Evolutionary conservation across 148 eudicot species (phyloP).

Genomic region (Oxyria digyna): DNA sequence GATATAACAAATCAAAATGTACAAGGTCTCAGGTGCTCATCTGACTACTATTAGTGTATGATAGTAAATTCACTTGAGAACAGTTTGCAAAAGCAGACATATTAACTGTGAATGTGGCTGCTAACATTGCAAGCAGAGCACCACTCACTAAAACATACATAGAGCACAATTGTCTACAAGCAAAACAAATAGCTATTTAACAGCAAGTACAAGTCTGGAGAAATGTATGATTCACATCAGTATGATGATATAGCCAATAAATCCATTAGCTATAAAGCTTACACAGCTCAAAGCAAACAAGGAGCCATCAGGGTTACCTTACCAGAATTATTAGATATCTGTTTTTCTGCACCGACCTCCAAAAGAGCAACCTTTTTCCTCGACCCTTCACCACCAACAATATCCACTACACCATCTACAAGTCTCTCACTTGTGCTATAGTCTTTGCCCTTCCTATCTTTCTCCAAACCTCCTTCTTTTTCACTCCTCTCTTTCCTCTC

Average conservation of each 20-base stretch:
- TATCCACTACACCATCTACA: constrained; percentile 24
- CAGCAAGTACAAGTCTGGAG: background rate
- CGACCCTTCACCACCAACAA: constrained; percentile 30
- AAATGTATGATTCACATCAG: background rate
- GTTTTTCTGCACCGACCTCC: constrained; percentile 48
- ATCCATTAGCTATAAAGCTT: background rate
- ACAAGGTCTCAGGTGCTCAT: background rate
- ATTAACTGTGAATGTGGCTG: background rate
- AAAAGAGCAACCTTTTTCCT: constrained; percentile 30
- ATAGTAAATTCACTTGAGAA: background rate
- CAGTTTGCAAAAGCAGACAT: background rate
- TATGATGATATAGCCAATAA: background rate
- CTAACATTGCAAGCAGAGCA: background rate
- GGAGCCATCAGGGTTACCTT: constrained; percentile 23
- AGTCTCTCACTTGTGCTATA: constrained; percentile 23
- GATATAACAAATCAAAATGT: background rate
- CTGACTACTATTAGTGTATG: background rate
- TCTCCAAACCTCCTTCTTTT: constrained; percentile 47
- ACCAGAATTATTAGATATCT: constrained; percentile 54
- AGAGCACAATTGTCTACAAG: background rate
- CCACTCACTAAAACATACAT: background rate
- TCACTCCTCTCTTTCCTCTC: constrained; percentile 71
- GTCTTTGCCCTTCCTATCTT: constrained; percentile 40
- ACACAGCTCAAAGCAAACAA: background rate
- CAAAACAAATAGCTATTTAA: background rate